Evolutionary conservation across 768 basidiomycete species (phyloP).

Genomic region (Pulveroboletus frians): DNA sequence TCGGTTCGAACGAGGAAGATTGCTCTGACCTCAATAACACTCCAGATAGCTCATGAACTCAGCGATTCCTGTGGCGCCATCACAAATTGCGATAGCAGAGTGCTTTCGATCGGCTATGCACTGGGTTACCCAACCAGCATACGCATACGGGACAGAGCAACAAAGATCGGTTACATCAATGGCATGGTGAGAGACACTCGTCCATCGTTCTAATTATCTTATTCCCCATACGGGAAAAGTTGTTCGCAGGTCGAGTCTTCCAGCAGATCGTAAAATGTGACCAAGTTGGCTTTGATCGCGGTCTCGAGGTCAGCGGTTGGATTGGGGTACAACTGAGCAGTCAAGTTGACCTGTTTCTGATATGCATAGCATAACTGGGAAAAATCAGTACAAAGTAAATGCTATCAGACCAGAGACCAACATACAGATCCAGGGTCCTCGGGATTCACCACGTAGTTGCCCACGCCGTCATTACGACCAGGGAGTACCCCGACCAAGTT

Average conservation of each 20-base stretch:
- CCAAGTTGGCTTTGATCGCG: conserved; percentile 22
- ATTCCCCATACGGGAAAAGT: conserved; percentile 16
- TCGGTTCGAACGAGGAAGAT: too few relatives aligned
- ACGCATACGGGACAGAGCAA: too few relatives aligned
- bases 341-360: conserved; percentile 19
- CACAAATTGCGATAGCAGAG: too few relatives aligned
- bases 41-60: too few relatives aligned
- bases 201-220: not conserved
- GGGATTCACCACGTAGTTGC: conserved; percentile 14
- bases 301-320: conserved; percentile 15
- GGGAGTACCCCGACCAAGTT: conserved; percentile 5
- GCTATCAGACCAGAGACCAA: not conserved
- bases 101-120: too few relatives aligned
- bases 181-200: not conserved
- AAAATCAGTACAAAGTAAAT: not conserved
- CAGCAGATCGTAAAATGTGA: conserved; percentile 12
- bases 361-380: conserved; percentile 17
- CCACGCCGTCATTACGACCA: conserved; percentile 15
- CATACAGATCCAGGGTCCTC: conserved; percentile 12
- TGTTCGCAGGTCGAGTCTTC: conserved; percentile 10
- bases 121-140: too few relatives aligned
- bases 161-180: too few relatives aligned
- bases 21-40: too few relatives aligned
- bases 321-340: conserved; percentile 18
- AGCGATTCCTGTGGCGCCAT: too few relatives aligned